These are phyloP conservation scores for Mesembryanthemum crystallinum DNA, from an alignment of 148 eudicot species.

Conservation along the genomic window DNA sequence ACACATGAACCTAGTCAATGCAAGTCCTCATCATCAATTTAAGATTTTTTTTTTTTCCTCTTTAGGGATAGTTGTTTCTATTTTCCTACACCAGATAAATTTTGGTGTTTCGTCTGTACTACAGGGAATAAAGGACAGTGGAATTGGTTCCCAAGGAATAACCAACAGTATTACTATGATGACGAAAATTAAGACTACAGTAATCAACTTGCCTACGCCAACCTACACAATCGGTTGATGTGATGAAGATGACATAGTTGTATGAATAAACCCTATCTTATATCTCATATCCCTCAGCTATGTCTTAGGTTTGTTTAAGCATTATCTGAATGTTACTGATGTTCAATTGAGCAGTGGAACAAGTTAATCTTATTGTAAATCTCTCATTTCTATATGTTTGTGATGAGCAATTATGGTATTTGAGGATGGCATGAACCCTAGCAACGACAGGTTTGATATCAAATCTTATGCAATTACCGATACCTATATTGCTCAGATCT, in stretches of 20 bases:
- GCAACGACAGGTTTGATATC: neutral
- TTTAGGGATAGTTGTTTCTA: neutral
- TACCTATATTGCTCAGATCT: too few species aligned
- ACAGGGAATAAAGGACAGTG: conserved; percentile 97
- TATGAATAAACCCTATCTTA: conserved; percentile 24
- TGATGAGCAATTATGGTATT: conserved; percentile 2
- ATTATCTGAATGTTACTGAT: neutral
- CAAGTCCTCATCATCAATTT: too few species aligned
- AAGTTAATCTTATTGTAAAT: neutral
- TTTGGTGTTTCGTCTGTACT: conserved; percentile 4
- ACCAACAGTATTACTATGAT: conserved; percentile 97
- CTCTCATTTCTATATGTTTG: neutral
- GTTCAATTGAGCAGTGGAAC: neutral
- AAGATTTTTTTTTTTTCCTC: too few species aligned
- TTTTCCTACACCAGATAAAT: neutral
- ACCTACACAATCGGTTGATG: conserved; percentile 82
- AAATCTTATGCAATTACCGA: neutral
- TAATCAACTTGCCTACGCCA: conserved; percentile 91
- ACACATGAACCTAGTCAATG: too few species aligned
- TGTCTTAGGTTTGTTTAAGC: conserved; percentile 14
- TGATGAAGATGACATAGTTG: neutral
- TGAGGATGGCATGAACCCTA: neutral
- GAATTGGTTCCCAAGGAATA: conserved; percentile 94
- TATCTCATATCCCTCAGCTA: neutral
- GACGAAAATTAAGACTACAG: conserved; percentile 94